Conservation (phyloP, 306 rosid species). For the Datisca glomerata region DNA sequence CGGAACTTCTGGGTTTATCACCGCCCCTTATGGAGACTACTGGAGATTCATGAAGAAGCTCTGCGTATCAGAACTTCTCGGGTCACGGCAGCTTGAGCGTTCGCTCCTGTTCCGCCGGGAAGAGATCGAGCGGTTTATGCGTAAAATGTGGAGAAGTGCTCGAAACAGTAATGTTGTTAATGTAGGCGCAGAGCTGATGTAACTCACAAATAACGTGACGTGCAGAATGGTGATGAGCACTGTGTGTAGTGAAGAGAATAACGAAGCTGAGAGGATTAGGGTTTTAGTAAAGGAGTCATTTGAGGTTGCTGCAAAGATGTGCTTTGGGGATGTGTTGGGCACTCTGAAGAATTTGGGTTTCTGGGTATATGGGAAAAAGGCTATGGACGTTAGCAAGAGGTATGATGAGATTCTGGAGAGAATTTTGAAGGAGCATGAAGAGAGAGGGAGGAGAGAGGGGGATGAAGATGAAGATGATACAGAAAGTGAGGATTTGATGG, state of each 20-base stretch:
- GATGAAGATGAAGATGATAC: conserved; percentile 7
- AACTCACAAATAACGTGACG: conserved; percentile 20
- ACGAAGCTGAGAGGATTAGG: conserved; percentile 27
- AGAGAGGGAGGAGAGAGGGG: conserved; percentile 27
- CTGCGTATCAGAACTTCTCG: conserved; percentile 56
- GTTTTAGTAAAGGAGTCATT: conserved; percentile 28
- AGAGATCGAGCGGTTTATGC: conserved; percentile 28
- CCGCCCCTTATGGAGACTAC: conserved; percentile 53
- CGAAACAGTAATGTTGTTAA: conserved; percentile 13
- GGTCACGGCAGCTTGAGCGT: conserved; percentile 7
- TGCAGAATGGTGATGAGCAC: conserved; percentile 36
- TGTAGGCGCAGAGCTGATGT: conserved; percentile 27
- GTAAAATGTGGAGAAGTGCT: conserved; percentile 14
- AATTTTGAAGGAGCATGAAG: conserved; percentile 43
- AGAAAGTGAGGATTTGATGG: conserved; percentile 35
- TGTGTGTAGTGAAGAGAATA: conserved; percentile 21
- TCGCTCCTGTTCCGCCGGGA: conserved; percentile 9
- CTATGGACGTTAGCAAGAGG: conserved; percentile 28
- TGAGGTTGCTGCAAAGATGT: conserved; percentile 22
- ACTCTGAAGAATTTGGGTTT: conserved; percentile 39
- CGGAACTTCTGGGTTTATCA: conserved; percentile 39
- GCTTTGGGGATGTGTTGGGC: conserved; percentile 34
- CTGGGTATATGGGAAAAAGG: conserved; percentile 36
- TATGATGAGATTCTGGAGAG: conserved; percentile 43
- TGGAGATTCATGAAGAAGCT: conserved; percentile 74